A percentile compares a stretch with the other conserved stretches of the same genome.
These are phyloP conservation scores for Sicyos baderoa DNA, from an alignment of 306 rosid genomes.

Conservation along the genomic window DNA sequence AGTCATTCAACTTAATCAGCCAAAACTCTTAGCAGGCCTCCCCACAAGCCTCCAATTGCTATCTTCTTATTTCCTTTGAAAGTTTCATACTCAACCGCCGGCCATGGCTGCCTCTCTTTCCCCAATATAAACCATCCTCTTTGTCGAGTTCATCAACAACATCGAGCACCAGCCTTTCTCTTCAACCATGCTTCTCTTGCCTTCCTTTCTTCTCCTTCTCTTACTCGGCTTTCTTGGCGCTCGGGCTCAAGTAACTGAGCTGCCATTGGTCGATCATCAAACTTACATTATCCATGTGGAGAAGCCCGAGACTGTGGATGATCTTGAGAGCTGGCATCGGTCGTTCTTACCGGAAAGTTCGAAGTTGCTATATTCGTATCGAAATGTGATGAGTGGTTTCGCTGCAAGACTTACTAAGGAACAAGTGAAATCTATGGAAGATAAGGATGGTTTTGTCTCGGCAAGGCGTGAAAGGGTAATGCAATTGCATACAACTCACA, in stretches of 20 bases:
- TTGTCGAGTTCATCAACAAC: not conserved
- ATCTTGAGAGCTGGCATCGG: slow-evolving; percentile 42
- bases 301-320: slow-evolving; percentile 34
- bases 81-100: slow-evolving; percentile 4
- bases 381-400: slow-evolving; percentile 49
- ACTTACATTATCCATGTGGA: slow-evolving; percentile 50
- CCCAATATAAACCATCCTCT: not conserved
- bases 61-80: not conserved
- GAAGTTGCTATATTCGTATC: slow-evolving; percentile 35
- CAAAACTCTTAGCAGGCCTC: slow-evolving; percentile 12
- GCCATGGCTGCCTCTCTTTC: not conserved
- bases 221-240: not conserved
- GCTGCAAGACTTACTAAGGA: slow-evolving; percentile 50
- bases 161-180: not conserved
- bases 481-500: slow-evolving; percentile 48
- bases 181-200: not conserved
- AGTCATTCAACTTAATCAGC: not conserved
- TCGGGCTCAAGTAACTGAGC: not conserved
- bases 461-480: slow-evolving; percentile 32
- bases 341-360: slow-evolving; percentile 45
- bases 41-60: slow-evolving; percentile 11
- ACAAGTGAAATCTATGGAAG: slow-evolving; percentile 34
- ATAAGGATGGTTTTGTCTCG: slow-evolving; percentile 45
- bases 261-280: not conserved
- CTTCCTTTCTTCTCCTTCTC: not conserved